Base-by-base conservation (phyloP, 768 basidiomycete genomes). In the Dictyophora rubrovolvata region DNA sequence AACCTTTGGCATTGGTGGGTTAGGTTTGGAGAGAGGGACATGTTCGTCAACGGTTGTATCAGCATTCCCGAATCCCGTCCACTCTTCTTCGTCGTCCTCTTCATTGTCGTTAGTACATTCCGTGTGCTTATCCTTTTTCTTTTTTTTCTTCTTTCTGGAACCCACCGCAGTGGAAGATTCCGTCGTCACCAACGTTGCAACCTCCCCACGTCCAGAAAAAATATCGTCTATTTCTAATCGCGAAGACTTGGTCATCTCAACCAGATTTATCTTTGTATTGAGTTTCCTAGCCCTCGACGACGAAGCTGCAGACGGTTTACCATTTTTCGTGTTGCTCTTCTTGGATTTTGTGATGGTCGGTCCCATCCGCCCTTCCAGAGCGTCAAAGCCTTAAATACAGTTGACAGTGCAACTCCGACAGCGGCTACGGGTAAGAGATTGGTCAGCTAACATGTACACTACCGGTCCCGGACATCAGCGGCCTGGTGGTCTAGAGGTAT, bases 101-200 rank as follows among this genome's bases (percentile, higher is more conserved):
- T 11, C 23, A 51, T n/a, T n/a, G n/a, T 18, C 42, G 23, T 60
- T 34, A 18, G 59, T 53, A 42, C 64, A 55, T 68, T 65, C 70
- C 67, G 70, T 74, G 63, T 70, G 70, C 59, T 72, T 70, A 66
- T 73, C 74, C 63, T 78, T 78, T 68, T 78, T 77, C 63, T 72
- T 77, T 63, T 78, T 77, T 68, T 77, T 78, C 62, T 76, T 73
- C 35, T 66, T 66, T 16, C 51, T 20, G 23, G 55, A 20, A 48
- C 62, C 42, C 4, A 42, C 42, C 42, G 42, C 42, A 12, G 28
- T 28, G 4, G 28, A 28, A 3, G 28, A 7, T 7, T 7, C 7
- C 28, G 28, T 28, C 28, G 28, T 7, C 7, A 28, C 28, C 7
- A 28, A 28, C 7, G 28, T 28, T 7, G 28, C 7, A 28, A 7